phyloP scores from a whole-genome alignment of 805 yeast genomes.

The Ogataea pini region DNA sequence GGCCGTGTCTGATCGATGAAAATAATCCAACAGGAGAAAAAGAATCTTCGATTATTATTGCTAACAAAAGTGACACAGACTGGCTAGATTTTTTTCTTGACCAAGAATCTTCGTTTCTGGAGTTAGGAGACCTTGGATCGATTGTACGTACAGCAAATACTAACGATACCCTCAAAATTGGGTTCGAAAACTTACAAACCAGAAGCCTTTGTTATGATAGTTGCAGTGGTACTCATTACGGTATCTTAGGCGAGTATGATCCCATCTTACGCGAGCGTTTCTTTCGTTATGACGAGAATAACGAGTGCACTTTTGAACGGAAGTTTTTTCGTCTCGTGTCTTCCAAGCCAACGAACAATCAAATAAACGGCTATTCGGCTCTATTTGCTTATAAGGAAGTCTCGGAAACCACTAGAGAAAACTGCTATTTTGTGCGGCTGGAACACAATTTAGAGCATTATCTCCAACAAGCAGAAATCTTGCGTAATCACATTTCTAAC shows the following conservation, averaged over 20 bases:
- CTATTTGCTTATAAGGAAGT: slow-evolving; percentile 10
- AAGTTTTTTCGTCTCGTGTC: slow-evolving; percentile 10
- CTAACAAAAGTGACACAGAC: slow-evolving; percentile 6
- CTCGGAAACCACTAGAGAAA: slow-evolving; percentile 7
- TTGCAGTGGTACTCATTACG: slow-evolving; percentile 10
- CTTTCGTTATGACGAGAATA: slow-evolving; percentile 9
- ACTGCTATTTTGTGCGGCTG: slow-evolving; percentile 6
- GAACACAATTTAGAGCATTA: slow-evolving; percentile 7
- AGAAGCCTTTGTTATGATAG: neutral
- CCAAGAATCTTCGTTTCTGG: slow-evolving; percentile 8
- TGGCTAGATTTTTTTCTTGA: slow-evolving; percentile 13
- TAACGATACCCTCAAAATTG: neutral
- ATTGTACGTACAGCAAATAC: neutral
- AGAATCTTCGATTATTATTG: too few relatives aligned
- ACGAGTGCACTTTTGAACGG: slow-evolving; percentile 11
- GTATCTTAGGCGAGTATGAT: slow-evolving; percentile 13
- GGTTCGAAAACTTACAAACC: neutral
- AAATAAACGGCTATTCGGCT: neutral
- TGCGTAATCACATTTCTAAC: slow-evolving; percentile 7
- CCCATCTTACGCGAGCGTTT: slow-evolving; percentile 8
- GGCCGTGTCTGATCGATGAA: neutral
- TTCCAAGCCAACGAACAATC: neutral
- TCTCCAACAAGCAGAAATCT: slow-evolving; percentile 2
- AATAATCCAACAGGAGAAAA: too few relatives aligned
- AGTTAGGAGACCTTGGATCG: slow-evolving; percentile 9